Evolutionary conservation across 2,329 filamentous ascomycete genomes (phyloP), one percentile per base, ranked within the genome.

Genomic region (Arthrobotrys megalospora): DNA sequence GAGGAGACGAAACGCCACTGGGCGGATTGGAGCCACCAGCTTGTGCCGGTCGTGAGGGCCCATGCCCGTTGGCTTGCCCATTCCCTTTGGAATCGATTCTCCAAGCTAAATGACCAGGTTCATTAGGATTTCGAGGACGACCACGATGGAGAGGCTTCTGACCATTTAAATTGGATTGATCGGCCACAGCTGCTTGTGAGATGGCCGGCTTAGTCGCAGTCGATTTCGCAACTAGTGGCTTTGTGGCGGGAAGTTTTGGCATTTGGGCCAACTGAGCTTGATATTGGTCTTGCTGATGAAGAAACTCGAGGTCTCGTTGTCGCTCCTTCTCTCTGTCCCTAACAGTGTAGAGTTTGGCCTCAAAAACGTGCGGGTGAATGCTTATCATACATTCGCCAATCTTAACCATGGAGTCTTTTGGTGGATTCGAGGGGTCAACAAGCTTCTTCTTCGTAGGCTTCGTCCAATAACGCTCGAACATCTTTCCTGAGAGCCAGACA

Each of bases 361-460:
- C 91, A 81, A 96, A 89, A 50, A 92, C 89, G 82, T 96, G 92
- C 52, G 93, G 93, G 83, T 94, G 93, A 76, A 94, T 90, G 21
- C 90, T 91, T 79, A 96, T 90, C 38, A 90, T 90, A 79, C 92
- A 90, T 80, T 88, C 89, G 81, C 93, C 93, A 21, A 93, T 88
- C 83, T 90, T 92, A 80, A 88, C 86, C 90, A 93, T 93, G 79
- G 88, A 90, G 53, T 93, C 89, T 84, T 92, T 90, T 79, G 90
- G 85, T 1, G 90, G 91, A 81, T 92, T 92, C 64, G 90, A 89
- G 81, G 91, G 90, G 68, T 88, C 87, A 24, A 90, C 84, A 38
- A 80, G 64, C 32, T 81, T 72, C 83, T 91, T 92, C 84, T 91
- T 92, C 48, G 86, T 86, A 2, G 91, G 91, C 82, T 93, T 93